Conservation (phyloP, 495 filamentous ascomycete species). For the Penicillium lagena region DNA sequence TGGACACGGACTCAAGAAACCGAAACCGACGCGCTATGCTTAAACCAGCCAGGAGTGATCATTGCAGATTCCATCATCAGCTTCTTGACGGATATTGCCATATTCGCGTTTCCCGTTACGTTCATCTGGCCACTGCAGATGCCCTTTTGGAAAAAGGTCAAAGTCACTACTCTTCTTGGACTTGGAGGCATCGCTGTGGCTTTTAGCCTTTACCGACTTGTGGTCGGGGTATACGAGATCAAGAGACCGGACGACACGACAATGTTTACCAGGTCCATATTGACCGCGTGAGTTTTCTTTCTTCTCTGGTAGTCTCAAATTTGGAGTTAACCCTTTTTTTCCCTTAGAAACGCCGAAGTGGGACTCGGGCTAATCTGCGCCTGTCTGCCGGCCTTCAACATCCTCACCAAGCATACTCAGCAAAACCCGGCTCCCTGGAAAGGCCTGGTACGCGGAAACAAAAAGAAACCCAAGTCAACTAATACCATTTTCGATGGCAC, state of each 20-base stretch:
- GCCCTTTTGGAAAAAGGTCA: conserved; percentile 19
- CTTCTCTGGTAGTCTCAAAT: background rate
- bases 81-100: conserved; percentile 23
- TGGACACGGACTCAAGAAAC: conserved; percentile 7
- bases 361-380: background rate
- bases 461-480: no score
- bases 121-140: conserved; percentile 24
- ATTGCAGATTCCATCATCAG: conserved; percentile 25
- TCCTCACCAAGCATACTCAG: background rate
- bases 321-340: background rate
- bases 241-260: conserved; percentile 10
- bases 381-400: background rate
- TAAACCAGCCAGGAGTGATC: conserved; percentile 21
- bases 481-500: no score
- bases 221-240: conserved; percentile 15
- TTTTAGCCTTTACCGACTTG: conserved; percentile 22
- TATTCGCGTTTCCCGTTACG: conserved; percentile 22
- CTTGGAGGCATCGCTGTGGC: conserved; percentile 24
- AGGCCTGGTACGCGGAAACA: no score
- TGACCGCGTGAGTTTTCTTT: background rate
- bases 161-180: conserved; percentile 18
- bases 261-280: background rate
- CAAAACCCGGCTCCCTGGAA: no score
- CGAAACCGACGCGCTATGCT: conserved; percentile 5
- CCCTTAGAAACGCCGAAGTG: background rate